phyloP scores from a whole-genome alignment of 2,329 filamentous ascomycete species.

The Byssothecium circinans region DNA sequence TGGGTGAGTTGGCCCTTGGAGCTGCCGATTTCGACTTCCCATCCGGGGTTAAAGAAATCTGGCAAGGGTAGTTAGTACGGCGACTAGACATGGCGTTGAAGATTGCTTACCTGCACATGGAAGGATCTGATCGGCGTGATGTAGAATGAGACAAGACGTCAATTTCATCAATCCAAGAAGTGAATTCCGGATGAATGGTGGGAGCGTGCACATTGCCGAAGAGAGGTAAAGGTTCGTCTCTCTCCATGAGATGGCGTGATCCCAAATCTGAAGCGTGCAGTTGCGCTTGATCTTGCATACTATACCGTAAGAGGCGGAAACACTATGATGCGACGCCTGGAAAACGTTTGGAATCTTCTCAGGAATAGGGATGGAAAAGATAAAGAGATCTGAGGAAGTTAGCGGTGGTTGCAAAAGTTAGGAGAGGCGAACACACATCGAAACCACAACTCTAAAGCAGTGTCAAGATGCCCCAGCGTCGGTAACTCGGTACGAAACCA shows the following conservation, averaged over 20 bases:
- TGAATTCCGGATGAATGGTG: conserved; percentile 45
- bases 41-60: conserved; percentile 66
- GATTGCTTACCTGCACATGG: conserved; percentile 36
- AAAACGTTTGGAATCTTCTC: conserved; percentile 62
- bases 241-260: conserved; percentile 64
- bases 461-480: conserved; percentile 51
- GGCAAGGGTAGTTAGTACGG: conserved; percentile 45
- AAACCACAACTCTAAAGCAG: conserved; percentile 51
- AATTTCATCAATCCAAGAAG: conserved; percentile 46
- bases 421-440: conserved; percentile 37
- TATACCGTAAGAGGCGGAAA: conserved; percentile 62
- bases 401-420: conserved; percentile 4
- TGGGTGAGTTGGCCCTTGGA: conserved; percentile 59
- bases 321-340: conserved; percentile 65
- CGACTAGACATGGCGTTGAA: neutral
- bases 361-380: conserved; percentile 60
- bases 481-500: conserved; percentile 52
- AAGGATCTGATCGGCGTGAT: conserved; percentile 59
- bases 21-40: conserved; percentile 65
- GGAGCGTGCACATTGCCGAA: conserved; percentile 45
- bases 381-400: conserved; percentile 49
- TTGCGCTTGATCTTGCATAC: conserved; percentile 63
- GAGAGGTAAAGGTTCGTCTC: conserved; percentile 51
- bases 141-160: conserved; percentile 45
- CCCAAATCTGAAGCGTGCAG: conserved; percentile 65